phyloP scores from a whole-genome alignment of 768 basidiomycete genomes.

The Pholiota molesta region DNA sequence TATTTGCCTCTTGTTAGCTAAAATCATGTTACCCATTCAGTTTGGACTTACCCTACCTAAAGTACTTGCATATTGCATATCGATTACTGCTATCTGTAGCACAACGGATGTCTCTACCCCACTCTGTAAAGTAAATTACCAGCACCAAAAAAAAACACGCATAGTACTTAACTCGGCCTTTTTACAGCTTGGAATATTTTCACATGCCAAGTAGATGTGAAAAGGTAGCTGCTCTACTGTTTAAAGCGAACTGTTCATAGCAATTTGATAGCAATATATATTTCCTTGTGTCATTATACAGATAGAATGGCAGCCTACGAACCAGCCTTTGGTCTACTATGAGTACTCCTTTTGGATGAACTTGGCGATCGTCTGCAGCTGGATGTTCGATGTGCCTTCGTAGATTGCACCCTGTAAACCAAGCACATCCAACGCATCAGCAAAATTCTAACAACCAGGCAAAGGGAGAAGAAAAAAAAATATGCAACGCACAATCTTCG shows the following conservation, averaged over 20 bases:
- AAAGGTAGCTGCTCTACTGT: too few relatives aligned
- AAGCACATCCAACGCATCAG: neutral
- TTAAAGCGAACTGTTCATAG: too few relatives aligned
- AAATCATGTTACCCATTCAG: neutral
- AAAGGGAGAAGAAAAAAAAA: neutral
- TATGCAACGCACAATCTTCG: constrained; percentile 77
- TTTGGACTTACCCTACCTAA: too few relatives aligned
- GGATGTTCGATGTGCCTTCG: constrained; percentile 98
- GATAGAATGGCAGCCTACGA: neutral
- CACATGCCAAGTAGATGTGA: too few relatives aligned
- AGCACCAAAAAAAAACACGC: too few relatives aligned
- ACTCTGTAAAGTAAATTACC: too few relatives aligned
- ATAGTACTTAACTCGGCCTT: too few relatives aligned
- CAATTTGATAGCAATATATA: too few relatives aligned
- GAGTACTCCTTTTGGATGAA: constrained; percentile 87
- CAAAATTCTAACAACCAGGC: neutral
- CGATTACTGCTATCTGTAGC: too few relatives aligned
- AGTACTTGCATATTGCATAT: too few relatives aligned
- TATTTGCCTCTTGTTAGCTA: neutral
- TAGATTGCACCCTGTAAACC: constrained; percentile 80
- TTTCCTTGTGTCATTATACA: neutral
- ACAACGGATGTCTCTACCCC: too few relatives aligned
- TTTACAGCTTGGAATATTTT: too few relatives aligned
- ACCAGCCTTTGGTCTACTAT: constrained; percentile 25
- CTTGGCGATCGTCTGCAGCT: constrained; percentile 94